A percentile compares a stretch with the other conserved stretches of the same genome.
phyloP scores from a whole-genome alignment of 495 filamentous ascomycete species.

The Hyaloscypha finlandica region DNA sequence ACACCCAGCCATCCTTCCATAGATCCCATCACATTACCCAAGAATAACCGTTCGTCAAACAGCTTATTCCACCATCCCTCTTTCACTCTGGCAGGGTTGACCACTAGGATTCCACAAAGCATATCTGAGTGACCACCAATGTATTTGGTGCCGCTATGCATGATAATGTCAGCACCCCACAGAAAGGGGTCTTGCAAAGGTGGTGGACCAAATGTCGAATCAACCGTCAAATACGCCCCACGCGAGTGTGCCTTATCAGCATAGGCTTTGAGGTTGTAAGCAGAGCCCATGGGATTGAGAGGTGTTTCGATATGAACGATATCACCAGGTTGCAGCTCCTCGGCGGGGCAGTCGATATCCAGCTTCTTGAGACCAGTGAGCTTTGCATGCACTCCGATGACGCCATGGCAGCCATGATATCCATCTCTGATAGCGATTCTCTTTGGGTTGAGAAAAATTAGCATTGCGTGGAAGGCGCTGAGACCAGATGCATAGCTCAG shows the following conservation, averaged over 20 bases:
- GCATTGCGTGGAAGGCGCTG: slow-evolving; percentile 80
- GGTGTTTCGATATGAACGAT: slow-evolving; percentile 92
- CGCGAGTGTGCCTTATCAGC: slow-evolving; percentile 69
- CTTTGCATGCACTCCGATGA: slow-evolving; percentile 68
- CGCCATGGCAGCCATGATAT: slow-evolving; percentile 93
- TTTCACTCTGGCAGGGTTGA: slow-evolving; percentile 41
- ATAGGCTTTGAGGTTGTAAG: slow-evolving; percentile 66
- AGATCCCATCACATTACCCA: slow-evolving; percentile 88
- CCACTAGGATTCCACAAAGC: slow-evolving; percentile 79
- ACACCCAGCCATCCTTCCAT: slow-evolving; percentile 92
- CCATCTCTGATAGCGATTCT: slow-evolving; percentile 76
- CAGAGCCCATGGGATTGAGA: slow-evolving; percentile 83
- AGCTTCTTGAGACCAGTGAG: slow-evolving; percentile 71
- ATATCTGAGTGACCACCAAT: slow-evolving; percentile 92
- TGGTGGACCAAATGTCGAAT: slow-evolving; percentile 92
- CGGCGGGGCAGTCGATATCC: slow-evolving; percentile 57
- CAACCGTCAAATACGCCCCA: slow-evolving; percentile 79
- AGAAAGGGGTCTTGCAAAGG: slow-evolving; percentile 82
- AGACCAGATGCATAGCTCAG: slow-evolving; percentile 85
- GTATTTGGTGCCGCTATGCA: slow-evolving; percentile 95
- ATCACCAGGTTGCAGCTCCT: slow-evolving; percentile 68
- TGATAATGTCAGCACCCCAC: slow-evolving; percentile 77
- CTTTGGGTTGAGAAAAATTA: slow-evolving; percentile 75
- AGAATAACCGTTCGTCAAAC: slow-evolving; percentile 61
- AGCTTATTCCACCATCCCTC: slow-evolving; percentile 60